These are phyloP conservation scores for Exutisphaerella laricina DNA, from an alignment of 2,329 filamentous ascomycete genomes.

Conservation along the genomic window DNA sequence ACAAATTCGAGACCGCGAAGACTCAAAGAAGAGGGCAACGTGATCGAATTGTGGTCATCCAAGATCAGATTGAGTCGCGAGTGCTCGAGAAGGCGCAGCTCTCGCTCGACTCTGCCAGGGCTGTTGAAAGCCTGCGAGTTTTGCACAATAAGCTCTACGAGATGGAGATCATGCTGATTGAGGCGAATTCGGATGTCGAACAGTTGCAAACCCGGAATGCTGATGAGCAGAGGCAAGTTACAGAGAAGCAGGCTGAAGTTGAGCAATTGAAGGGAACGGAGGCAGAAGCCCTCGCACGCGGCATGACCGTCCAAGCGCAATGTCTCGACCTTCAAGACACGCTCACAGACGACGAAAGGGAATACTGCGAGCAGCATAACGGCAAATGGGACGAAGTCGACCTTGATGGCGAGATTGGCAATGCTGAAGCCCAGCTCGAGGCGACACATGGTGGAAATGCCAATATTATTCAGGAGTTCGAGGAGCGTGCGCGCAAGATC, in stretches of 20 bases:
- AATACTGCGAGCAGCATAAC: constrained; percentile 34
- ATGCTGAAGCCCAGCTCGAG: constrained; percentile 68
- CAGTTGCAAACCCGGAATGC: constrained; percentile 61
- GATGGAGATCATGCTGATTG: constrained; percentile 64
- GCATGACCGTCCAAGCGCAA: constrained; percentile 15
- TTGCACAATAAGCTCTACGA: constrained; percentile 62
- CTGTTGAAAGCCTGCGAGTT: constrained; percentile 57
- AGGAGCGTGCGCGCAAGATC: constrained; percentile 66
- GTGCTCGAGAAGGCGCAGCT: constrained; percentile 33
- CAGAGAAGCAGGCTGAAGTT: constrained; percentile 42
- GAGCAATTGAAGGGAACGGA: constrained; percentile 28
- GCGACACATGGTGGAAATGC: constrained; percentile 68
- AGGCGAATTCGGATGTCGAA: constrained; percentile 74
- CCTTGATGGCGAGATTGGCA: constrained; percentile 66
- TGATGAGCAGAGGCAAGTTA: constrained; percentile 49
- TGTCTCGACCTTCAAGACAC: constrained; percentile 19
- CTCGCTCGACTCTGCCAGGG: constrained; percentile 52
- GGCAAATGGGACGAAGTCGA: constrained; percentile 43
- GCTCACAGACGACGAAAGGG: constrained; percentile 25
- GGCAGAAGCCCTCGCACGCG: constrained; percentile 3
- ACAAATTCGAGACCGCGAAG: constrained; percentile 41
- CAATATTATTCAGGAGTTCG: constrained; percentile 69
- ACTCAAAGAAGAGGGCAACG: constrained; percentile 40
- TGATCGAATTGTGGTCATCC: constrained; percentile 47
- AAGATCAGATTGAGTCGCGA: constrained; percentile 33